phyloP scores from a whole-genome alignment of 1,284 basidiomycete genomes.

The Puccinia hordei region DNA sequence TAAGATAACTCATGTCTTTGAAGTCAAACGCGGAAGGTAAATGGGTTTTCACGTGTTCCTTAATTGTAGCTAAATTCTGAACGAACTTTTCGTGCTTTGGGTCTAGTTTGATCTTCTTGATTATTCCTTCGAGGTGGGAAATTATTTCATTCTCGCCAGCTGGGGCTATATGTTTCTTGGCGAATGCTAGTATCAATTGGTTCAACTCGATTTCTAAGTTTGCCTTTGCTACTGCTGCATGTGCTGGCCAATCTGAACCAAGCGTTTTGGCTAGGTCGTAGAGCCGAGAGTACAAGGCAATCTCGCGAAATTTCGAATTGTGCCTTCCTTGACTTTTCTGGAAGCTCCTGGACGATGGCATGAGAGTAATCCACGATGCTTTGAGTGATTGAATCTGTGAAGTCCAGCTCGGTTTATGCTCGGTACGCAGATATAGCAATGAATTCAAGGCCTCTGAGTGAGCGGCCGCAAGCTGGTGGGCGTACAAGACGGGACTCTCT shows the following conservation, averaged over 20 bases:
- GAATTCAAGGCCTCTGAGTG: background rate
- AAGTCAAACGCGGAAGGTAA: background rate
- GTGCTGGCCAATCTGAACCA: background rate
- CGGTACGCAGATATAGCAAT: background rate
- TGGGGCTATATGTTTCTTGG: background rate
- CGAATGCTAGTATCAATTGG: background rate
- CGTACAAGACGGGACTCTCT: slow-evolving; percentile 1
- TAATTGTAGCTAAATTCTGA: background rate
- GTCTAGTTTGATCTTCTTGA: background rate
- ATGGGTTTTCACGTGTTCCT: background rate
- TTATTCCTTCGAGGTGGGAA: background rate
- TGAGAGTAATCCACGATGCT: background rate
- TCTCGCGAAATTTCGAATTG: background rate
- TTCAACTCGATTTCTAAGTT: background rate
- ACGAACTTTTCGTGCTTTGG: background rate
- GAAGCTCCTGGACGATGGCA: background rate
- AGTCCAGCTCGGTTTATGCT: background rate
- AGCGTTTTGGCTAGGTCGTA: background rate
- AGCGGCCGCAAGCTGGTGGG: background rate
- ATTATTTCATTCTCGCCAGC: background rate
- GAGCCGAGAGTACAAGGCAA: background rate
- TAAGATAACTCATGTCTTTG: background rate
- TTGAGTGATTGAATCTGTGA: background rate
- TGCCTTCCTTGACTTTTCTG: background rate
- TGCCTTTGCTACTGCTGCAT: background rate